phyloP scores from a whole-genome alignment of 1,139 yeast species.

The Scheffersomyces insectosa region DNA sequence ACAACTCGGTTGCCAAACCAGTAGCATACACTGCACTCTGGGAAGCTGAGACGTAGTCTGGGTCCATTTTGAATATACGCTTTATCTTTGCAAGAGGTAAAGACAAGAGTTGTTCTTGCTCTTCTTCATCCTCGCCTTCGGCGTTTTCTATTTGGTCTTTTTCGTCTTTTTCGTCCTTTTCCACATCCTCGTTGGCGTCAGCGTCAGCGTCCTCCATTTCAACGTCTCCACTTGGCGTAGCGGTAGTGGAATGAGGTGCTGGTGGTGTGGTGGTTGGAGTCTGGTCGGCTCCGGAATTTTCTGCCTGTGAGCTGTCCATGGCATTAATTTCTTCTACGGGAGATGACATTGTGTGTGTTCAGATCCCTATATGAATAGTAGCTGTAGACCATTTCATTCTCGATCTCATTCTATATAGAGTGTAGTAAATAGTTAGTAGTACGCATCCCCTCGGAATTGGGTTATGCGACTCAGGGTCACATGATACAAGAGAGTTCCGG shows the following conservation, averaged over 20 bases:
- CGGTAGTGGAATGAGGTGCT: constrained; percentile 6
- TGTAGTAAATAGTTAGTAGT: neutral
- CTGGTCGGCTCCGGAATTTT: constrained; percentile 4
- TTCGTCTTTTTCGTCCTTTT: constrained; percentile 1
- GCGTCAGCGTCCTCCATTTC: constrained; percentile 4
- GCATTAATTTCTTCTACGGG: constrained; percentile 1
- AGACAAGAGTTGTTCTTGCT: constrained; percentile 23
- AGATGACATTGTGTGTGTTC: constrained; percentile 5
- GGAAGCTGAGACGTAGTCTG: constrained; percentile 75
- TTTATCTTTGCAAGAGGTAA: constrained; percentile 83
- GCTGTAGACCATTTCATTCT: no score
- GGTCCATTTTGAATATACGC: constrained; percentile 81
- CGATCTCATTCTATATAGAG: no score
- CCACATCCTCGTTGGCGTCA: constrained; percentile 2
- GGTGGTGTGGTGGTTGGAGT: constrained; percentile 8
- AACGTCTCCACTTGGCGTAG: constrained; percentile 8
- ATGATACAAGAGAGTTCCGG: neutral
- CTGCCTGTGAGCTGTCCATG: constrained; percentile 1
- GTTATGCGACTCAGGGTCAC: neutral
- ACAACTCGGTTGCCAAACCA: constrained; percentile 85
- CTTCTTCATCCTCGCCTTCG: constrained; percentile 19
- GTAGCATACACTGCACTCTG: constrained; percentile 80
- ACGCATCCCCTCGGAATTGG: constrained; percentile 1
- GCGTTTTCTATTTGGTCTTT: constrained; percentile 7
- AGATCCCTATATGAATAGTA: no score